These are phyloP conservation scores for Firmiana major DNA, from an alignment of 345 rosid species.

Conservation along the genomic window DNA sequence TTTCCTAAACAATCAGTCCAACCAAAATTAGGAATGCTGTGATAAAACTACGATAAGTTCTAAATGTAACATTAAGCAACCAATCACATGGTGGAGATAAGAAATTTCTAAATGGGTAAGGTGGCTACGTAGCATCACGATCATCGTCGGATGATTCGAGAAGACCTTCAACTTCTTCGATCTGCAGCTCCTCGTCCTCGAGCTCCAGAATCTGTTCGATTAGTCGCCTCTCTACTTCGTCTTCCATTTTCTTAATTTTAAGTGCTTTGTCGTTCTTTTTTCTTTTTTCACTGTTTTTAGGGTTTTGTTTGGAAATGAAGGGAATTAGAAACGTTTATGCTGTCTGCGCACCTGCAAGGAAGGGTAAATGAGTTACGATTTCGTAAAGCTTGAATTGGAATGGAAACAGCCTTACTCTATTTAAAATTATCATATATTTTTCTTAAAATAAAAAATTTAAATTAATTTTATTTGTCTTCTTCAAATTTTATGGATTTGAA, in stretches of 20 bases:
- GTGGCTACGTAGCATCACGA: slow-evolving; percentile 30
- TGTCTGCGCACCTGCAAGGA: background rate
- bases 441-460: too few species aligned
- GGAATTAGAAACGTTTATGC: background rate
- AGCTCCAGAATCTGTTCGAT: slow-evolving; percentile 87
- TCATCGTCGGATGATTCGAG: slow-evolving; percentile 53
- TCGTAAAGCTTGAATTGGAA: too few species aligned
- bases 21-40: background rate
- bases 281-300: background rate
- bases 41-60: background rate
- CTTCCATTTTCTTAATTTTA: slow-evolving; percentile 36
- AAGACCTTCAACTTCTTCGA: slow-evolving; percentile 74
- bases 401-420: too few species aligned
- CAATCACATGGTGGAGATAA: background rate
- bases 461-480: too few species aligned
- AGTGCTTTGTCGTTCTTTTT: too few species aligned
- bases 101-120: background rate
- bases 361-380: too few species aligned
- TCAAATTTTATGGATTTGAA: too few species aligned
- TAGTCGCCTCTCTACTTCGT: slow-evolving; percentile 68
- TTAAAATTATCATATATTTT: too few species aligned
- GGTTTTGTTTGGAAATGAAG: background rate
- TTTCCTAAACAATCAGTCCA: background rate
- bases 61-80: background rate
- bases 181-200: slow-evolving; percentile 77